Conservation (phyloP, 78 protist genomes). For the Dictyostelium brefeldianum region DNA sequence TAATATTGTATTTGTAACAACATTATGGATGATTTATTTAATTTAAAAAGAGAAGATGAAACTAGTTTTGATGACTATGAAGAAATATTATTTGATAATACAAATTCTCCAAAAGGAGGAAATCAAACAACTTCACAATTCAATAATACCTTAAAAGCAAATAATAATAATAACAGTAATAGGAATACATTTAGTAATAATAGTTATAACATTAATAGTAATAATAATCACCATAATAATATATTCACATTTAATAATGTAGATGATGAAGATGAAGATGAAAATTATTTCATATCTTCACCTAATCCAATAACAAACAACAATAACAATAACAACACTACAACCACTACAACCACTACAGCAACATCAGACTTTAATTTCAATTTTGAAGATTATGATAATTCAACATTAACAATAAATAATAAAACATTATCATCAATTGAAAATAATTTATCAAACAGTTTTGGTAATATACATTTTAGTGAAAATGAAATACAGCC, state of each 20-base stretch:
- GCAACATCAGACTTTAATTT: conserved; percentile 28
- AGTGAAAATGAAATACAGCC: background rate
- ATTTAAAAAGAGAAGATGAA: conserved; percentile 9
- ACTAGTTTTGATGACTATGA: conserved; percentile 43
- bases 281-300: background rate
- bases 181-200: background rate
- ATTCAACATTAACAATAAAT: background rate
- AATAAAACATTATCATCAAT: background rate
- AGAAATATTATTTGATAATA: conserved; percentile 20
- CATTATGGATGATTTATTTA: conserved; percentile 59
- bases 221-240: background rate
- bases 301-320: background rate
- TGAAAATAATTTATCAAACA: background rate
- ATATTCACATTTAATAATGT: conserved; percentile 1
- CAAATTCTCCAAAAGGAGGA: background rate
- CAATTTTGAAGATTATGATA: conserved; percentile 36
- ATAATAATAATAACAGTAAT: background rate
- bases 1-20: background rate
- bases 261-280: background rate
- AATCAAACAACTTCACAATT: background rate
- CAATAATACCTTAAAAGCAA: background rate
- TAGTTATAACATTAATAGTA: background rate
- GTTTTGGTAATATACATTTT: background rate
- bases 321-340: background rate
- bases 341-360: background rate